A percentile compares a stretch with the other conserved stretches of the same genome.
Evolutionary conservation across 1,284 basidiomycete genomes (phyloP).

Genomic region (Heterobasidion irregulare): DNA sequence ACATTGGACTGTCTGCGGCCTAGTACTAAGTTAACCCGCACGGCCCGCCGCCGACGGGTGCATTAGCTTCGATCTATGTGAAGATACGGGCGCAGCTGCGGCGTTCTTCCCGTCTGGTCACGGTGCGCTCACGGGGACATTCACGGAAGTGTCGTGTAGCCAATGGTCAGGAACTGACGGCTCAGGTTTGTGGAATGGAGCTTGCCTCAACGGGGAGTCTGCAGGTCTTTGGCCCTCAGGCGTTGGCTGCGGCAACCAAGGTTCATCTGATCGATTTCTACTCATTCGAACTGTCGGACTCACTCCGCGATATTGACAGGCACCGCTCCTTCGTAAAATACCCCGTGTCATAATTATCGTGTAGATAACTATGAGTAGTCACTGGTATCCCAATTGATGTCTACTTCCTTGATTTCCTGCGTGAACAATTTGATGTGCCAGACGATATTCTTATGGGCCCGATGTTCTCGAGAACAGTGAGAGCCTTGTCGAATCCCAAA

Average conservation of each 20-base stretch:
- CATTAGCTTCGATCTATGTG: slow-evolving; percentile 49
- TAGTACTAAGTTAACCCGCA: not conserved
- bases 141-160: slow-evolving; percentile 45
- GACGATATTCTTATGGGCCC: too few species aligned
- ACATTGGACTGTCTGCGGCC: not conserved
- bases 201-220: slow-evolving; percentile 40
- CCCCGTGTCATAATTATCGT: not conserved
- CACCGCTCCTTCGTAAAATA: not conserved
- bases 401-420: too few species aligned
- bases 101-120: slow-evolving; percentile 51
- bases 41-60: not conserved
- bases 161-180: slow-evolving; percentile 48
- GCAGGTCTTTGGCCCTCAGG: slow-evolving; percentile 41
- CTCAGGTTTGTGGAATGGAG: slow-evolving; percentile 33
- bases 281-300: not conserved
- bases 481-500: too few species aligned
- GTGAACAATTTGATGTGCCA: too few species aligned
- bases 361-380: too few species aligned
- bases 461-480: too few species aligned
- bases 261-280: slow-evolving; percentile 18
- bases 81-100: slow-evolving; percentile 42
- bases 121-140: slow-evolving; percentile 42
- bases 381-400: too few species aligned
- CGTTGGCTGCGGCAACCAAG: slow-evolving; percentile 44
- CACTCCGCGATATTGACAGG: not conserved